phyloP scores from a whole-genome alignment of 2,329 filamentous ascomycete species.

The Trichoderma atroviride region DNA sequence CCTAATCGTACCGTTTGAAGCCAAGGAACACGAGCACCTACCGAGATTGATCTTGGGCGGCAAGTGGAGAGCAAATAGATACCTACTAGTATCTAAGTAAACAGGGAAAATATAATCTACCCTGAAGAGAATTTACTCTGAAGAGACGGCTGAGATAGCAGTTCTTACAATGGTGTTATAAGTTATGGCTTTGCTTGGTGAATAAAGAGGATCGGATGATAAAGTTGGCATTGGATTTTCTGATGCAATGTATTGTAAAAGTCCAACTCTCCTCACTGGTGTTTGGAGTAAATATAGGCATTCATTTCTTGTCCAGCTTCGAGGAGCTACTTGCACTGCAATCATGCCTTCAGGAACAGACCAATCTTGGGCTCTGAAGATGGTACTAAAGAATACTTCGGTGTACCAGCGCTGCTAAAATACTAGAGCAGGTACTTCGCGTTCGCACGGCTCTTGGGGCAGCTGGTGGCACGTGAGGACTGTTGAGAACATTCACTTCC shows the following conservation, averaged over 20 bases:
- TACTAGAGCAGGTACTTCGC: neutral
- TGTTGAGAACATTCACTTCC: too few species aligned
- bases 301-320: neutral
- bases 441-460: neutral
- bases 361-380: neutral
- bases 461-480: neutral
- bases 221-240: neutral
- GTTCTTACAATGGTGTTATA: too few species aligned
- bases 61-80: too few species aligned
- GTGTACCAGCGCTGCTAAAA: neutral
- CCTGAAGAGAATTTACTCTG: neutral
- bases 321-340: neutral
- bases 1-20: too few species aligned
- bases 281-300: neutral
- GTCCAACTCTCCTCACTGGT: neutral
- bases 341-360: neutral
- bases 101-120: neutral
- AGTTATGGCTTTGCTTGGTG: too few species aligned
- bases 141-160: neutral
- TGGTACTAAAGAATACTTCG: neutral
- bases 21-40: too few species aligned
- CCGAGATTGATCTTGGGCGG: too few species aligned
- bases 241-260: neutral
- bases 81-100: neutral
- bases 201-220: neutral